Base-by-base conservation (phyloP, 129 eudicot genomes). In the Tagetes erecta region DNA sequence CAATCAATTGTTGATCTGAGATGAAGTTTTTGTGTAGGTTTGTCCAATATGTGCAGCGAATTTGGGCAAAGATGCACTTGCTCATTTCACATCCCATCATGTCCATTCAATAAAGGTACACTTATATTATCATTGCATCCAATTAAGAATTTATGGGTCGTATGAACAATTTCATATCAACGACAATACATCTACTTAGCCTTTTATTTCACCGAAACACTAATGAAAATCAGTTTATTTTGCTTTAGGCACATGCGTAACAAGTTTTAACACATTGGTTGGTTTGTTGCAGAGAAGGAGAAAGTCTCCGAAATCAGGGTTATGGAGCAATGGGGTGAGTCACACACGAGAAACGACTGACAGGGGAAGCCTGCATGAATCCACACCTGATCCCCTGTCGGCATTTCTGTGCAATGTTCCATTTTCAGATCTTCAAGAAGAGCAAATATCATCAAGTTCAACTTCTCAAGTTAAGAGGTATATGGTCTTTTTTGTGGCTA, bases 41-140 rank as follows among this genome's bases (percentile, higher is more conserved):
- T 93, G 98, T 74, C 96, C 98, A 44, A 80, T 90, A 62, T 87
- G 96, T 79, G 98, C 98, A 30, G 92, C 91, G 59, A 90, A 86
- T 80, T 71, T 93, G 67, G 98, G 98, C 40, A 90, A 83, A 76
- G 96, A 93, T 75, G 85, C 96, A 63, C 71, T 78, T 3, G 87
- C 79, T 1, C 98, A 90, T 81, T 93, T 93, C 76, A 74, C 82
- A 67, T 65, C 87, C 7, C 95, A 90, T 47, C 96, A 93, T 86
- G 84, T 88, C 8, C 89, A 86, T 79, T 93, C 94, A 36, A 83
- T 90, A 9, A 90, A 90, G 95, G 98, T 93, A 77, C n/a, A 34
- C 8, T 6, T 63, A 49, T 70, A 49, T 70, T 34, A 50, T 62
- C 33, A 63, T 72, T 46, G 0, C 60, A 14, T 46, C 9, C 12